Conservation (phyloP, 208 protist species). For the Leishmania braziliensis region DNA sequence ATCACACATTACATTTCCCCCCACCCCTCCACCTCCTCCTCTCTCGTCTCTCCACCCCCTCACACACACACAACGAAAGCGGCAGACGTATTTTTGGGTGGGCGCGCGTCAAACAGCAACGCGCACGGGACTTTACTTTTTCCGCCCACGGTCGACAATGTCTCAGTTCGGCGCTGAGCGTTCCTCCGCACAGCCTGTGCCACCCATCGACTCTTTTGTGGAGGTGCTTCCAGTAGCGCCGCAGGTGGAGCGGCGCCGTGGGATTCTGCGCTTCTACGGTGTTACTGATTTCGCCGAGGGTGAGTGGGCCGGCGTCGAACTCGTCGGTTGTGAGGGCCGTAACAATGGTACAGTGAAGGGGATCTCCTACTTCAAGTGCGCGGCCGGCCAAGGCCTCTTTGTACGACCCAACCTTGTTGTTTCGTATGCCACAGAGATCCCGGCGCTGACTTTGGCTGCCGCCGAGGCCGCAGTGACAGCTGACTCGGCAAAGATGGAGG, state of each 20-base stretch:
- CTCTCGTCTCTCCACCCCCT: neutral
- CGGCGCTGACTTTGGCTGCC: neutral
- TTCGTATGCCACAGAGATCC: slow-evolving; percentile 16
- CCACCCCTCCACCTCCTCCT: neutral
- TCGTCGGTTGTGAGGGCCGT: slow-evolving; percentile 44
- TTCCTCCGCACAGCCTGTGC: slow-evolving; percentile 4
- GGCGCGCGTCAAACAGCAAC: neutral
- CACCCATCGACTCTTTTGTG: slow-evolving; percentile 40
- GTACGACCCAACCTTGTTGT: slow-evolving; percentile 53
- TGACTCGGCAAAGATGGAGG: slow-evolving; percentile 2
- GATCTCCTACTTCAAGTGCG: slow-evolving; percentile 49
- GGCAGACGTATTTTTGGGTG: neutral
- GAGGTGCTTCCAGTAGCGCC: slow-evolving; percentile 40
- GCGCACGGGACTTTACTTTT: neutral
- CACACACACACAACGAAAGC: neutral
- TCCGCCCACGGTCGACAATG: neutral
- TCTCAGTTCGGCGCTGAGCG: neutral
- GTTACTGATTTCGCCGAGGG: slow-evolving; percentile 57
- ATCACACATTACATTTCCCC: neutral
- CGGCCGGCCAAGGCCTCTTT: slow-evolving; percentile 59
- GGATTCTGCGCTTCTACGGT: slow-evolving; percentile 62
- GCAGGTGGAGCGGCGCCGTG: slow-evolving; percentile 47
- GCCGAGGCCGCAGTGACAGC: neutral
- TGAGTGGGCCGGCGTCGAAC: slow-evolving; percentile 63
- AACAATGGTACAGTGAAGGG: slow-evolving; percentile 61